These are phyloP conservation scores for Eucalyptus erythrocorys DNA, from an alignment of 345 rosid species.

Conservation along the genomic window DNA sequence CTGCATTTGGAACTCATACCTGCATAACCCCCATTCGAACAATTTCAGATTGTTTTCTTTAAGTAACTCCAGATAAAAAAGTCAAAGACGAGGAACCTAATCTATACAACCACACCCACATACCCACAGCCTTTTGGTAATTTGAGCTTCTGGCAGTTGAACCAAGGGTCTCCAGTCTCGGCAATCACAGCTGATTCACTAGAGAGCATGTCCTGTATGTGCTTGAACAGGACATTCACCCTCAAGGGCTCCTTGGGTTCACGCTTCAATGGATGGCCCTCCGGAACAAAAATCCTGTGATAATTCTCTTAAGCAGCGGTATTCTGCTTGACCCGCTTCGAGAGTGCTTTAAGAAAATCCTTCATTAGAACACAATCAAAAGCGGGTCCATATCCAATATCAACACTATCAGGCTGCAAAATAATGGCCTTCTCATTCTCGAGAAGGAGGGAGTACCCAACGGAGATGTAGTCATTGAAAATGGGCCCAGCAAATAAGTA, in stretches of 20 bases:
- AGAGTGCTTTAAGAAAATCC: slow-evolving; percentile 49
- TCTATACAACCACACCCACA: neutral
- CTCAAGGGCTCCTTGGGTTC: slow-evolving; percentile 52
- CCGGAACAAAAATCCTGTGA: slow-evolving; percentile 62
- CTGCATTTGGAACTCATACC: slow-evolving; percentile 86
- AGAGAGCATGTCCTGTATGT: slow-evolving; percentile 61
- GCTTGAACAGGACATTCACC: slow-evolving; percentile 61
- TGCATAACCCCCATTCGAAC: neutral
- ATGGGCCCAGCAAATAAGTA: slow-evolving; percentile 77
- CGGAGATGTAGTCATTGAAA: slow-evolving; percentile 71
- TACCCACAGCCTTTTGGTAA: slow-evolving; percentile 70
- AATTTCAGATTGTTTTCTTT: neutral
- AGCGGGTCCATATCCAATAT: slow-evolving; percentile 56
- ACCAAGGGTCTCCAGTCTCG: slow-evolving; percentile 87
- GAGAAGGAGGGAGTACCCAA: slow-evolving; percentile 73
- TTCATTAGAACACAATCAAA: slow-evolving; percentile 74
- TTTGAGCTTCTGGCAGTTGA: slow-evolving; percentile 74
- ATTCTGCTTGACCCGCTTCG: slow-evolving; percentile 40
- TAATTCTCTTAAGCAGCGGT: slow-evolving; percentile 56
- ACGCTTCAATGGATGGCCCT: slow-evolving; percentile 35
- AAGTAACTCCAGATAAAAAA: neutral
- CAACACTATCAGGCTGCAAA: slow-evolving; percentile 59
- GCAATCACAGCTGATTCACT: slow-evolving; percentile 65
- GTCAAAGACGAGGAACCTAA: neutral
- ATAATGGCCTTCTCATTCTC: slow-evolving; percentile 77